Evolutionary conservation across 1,284 basidiomycete species (phyloP).

Genomic region (Trametes polyzona): DNA sequence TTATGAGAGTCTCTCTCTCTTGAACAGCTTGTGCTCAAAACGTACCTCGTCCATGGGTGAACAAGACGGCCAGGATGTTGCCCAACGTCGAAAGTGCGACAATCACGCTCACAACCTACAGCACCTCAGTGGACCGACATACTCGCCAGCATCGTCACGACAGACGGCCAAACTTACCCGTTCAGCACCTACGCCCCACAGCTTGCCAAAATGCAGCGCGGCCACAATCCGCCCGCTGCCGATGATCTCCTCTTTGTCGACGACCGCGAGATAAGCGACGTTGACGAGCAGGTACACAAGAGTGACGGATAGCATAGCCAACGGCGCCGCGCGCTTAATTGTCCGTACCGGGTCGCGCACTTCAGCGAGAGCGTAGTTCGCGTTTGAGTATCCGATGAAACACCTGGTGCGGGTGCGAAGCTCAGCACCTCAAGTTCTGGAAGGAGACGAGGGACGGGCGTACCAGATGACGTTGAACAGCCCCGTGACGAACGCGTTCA

Average conservation of each 20-base stretch:
- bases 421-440: not conserved
- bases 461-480: constrained; percentile 73
- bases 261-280: constrained; percentile 70
- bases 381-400: constrained; percentile 70
- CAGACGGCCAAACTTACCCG: constrained; percentile 41
- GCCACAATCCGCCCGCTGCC: constrained; percentile 64
- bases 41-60: constrained; percentile 64
- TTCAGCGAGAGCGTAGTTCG: constrained; percentile 74
- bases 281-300: constrained; percentile 65
- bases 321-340: constrained; percentile 65
- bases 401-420: constrained; percentile 56
- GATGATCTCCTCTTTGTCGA: constrained; percentile 66
- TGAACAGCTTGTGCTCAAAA: not conserved
- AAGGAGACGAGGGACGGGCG: constrained; percentile 15
- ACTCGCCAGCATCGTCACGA: not conserved
- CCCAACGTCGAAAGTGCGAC: constrained; percentile 67
- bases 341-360: constrained; percentile 67
- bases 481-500: constrained; percentile 61
- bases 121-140: not conserved
- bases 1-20: not conserved
- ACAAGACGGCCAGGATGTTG: constrained; percentile 63
- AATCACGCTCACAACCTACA: constrained; percentile 58
- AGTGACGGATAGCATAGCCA: constrained; percentile 60
- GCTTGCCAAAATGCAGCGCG: constrained; percentile 69
- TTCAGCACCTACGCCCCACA: constrained; percentile 63